Conservation (phyloP, 2,329 filamentous ascomycete genomes). For the Pseudogymnoascus verrucosus region DNA sequence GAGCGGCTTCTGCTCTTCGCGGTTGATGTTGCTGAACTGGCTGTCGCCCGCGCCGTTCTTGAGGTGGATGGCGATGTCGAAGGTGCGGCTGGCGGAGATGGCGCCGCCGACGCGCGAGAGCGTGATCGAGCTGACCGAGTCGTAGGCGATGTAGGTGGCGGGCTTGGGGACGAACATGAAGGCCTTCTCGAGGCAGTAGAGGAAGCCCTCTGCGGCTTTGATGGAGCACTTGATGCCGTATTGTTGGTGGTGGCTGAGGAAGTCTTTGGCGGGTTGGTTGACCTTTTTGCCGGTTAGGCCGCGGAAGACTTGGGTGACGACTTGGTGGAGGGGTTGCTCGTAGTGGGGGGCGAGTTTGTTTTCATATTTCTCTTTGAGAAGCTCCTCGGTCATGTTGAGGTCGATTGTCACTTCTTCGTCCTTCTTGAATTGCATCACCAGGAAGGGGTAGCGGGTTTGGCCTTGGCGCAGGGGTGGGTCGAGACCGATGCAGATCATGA, state of each 20-base stretch:
- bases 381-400: constrained; percentile 88
- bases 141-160: constrained; percentile 92
- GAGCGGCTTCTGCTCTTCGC: constrained; percentile 93
- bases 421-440: constrained; percentile 98
- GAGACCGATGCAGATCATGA: constrained; percentile 86
- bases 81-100: constrained; percentile 87
- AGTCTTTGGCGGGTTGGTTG: constrained; percentile 87
- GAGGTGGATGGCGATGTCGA: constrained; percentile 89
- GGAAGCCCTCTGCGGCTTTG: constrained; percentile 95
- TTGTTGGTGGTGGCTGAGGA: constrained; percentile 83
- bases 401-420: constrained; percentile 97
- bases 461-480: constrained; percentile 94
- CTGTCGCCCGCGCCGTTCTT: constrained; percentile 82
- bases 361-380: constrained; percentile 78
- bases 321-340: constrained; percentile 86
- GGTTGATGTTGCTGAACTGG: constrained; percentile 98
- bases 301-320: constrained; percentile 91
- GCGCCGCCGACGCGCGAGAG: constrained; percentile 94
- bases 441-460: constrained; percentile 94
- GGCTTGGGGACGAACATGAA: constrained; percentile 99
- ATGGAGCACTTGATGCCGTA: constrained; percentile 99
- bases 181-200: constrained; percentile 95
- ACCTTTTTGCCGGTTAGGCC: constrained; percentile 93
- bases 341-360: constrained; percentile 84
- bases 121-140: constrained; percentile 83